Evolutionary conservation across 139 green algal species (phyloP), one percentile per base, ranked within the genome.

Genomic region (Prasinococcaceae sp.): DNA sequence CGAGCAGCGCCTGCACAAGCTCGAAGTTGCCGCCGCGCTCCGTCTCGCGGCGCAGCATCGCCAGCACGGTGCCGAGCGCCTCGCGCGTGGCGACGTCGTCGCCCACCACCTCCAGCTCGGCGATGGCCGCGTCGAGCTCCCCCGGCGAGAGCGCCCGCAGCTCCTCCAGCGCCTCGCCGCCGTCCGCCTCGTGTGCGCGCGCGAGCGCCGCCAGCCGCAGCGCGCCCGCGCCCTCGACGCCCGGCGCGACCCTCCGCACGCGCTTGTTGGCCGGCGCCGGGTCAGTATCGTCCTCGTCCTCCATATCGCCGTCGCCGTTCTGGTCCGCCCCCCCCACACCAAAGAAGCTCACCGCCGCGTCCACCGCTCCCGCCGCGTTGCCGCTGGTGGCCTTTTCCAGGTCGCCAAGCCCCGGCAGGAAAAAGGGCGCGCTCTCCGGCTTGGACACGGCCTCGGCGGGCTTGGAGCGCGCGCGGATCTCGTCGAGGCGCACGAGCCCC

Each of bases 351-450:
- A 12, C 10, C 8, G 20, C 9, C 40, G 9, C 14, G 14, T 25
- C 9, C 14, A 23, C 14, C 40, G 35, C 35, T 17, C 25, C 39
- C 39, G 39, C 39, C 6, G 6, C 39, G 5, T 47, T 10, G 39
- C 8, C 6, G 19, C 25, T 10, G 39, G 39, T 10, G 19, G 23
- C 12, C 5, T 47, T 10, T 20, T 47, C 25, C 8, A 9, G 19
- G 19, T 47, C 43, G 26, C 16, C 28, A n/a, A 23, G n/a, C 53
- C 46, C 30, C n/a, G 90, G 90, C 45, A 98, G 70, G 81, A 98
- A 98, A 71, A 98, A 98, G 30, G 90, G 90, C 19, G 90, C 90
- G 1, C 74, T 63, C 33, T 85, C 79, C 8, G 86, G 88, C 76
- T 98, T 97, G 61, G 89, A 88, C 24, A 80, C 74, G 0, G 84